Evolutionary conservation across 805 yeast species (phyloP).

Genomic region (Saturnispora halmiae): DNA sequence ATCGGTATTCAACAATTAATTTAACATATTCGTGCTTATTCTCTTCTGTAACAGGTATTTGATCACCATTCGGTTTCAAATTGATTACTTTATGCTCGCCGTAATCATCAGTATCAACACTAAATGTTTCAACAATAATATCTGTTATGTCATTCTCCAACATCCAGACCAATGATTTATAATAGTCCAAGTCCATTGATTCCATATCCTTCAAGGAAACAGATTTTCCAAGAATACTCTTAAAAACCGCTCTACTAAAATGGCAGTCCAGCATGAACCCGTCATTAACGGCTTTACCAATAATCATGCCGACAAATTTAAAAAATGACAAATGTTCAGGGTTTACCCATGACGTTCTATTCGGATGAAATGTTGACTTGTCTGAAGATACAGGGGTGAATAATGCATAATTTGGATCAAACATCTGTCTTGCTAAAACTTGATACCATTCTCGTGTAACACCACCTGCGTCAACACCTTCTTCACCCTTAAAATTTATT

Average conservation of each 20-base stretch:
- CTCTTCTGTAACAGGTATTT: constrained; percentile 79
- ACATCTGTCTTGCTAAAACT: constrained; percentile 87
- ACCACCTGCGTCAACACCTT: constrained; percentile 98
- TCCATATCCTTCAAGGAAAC: constrained; percentile 92
- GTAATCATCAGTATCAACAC: constrained; percentile 87
- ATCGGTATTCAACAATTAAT: constrained; percentile 75
- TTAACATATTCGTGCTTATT: constrained; percentile 87
- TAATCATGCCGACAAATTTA: constrained; percentile 86
- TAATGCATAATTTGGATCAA: constrained; percentile 89
- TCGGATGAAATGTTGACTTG: constrained; percentile 91
- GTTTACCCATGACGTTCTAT: constrained; percentile 82
- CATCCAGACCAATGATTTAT: constrained; percentile 92
- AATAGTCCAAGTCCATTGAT: constrained; percentile 83
- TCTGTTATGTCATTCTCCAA: constrained; percentile 94
- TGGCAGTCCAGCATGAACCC: constrained; percentile 84
- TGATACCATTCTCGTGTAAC: constrained; percentile 97
- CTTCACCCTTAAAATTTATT: constrained; percentile 83
- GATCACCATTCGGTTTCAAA: constrained; percentile 69
- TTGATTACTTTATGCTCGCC: constrained; percentile 84
- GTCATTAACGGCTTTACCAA: constrained; percentile 91
- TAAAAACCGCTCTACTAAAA: constrained; percentile 91
- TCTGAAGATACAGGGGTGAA: constrained; percentile 89
- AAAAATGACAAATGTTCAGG: constrained; percentile 90
- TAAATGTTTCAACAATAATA: constrained; percentile 86
- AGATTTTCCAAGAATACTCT: constrained; percentile 66